Base-by-base conservation (phyloP, 768 basidiomycete genomes). In the Tylopilus rubrobrunneus region DNA sequence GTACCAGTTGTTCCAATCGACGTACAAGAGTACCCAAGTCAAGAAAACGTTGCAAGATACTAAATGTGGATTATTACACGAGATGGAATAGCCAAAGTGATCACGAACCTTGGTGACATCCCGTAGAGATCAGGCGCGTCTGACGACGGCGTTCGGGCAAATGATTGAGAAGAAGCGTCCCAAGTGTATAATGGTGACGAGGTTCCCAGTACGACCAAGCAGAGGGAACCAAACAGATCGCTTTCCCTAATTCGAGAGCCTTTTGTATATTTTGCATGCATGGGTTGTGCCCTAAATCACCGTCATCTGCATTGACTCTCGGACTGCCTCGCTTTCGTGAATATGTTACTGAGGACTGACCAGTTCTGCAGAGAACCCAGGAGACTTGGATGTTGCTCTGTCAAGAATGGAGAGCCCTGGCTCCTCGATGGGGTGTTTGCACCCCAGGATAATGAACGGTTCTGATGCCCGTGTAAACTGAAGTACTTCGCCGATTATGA, bases 111-210 rank as follows among this genome's bases (percentile, higher is more conserved):
- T 49, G 62, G 59, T 57, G 80, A 84, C 12, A 85, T 69, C 7
- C 74, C 61, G 48, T 81, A 77, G 59, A 87, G 56, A 40, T 71
- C 60, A 0, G 71, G 67, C 39, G 52, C 65, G 21, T 72, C 64
- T 15, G 66, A 59, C 0, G 75, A 60, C 4, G 68, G 71, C 11
- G 71, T 63, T 52, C 80, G 78, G 3, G 80, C 65, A 61, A 95
- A 92, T 17, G 71, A 75, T 58, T 89, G 85, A 3, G 63, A 63
- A 2, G 33, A 31, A 1, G 68, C 43, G 64, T 89, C 78, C 90
- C 90, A 93, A 9, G 69, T 69, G 65, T 86, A 80, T 28, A 87
- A 71, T 5, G 73, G 61, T 15, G 90, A 91, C 1, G 89, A 87
- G 5, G 81, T 76, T 41, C 90, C 90, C 31, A 86, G 71, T 6